Evolutionary conservation across 2,329 filamentous ascomycete species (phyloP).

Genomic region (Pestalotiopsis fici): DNA sequence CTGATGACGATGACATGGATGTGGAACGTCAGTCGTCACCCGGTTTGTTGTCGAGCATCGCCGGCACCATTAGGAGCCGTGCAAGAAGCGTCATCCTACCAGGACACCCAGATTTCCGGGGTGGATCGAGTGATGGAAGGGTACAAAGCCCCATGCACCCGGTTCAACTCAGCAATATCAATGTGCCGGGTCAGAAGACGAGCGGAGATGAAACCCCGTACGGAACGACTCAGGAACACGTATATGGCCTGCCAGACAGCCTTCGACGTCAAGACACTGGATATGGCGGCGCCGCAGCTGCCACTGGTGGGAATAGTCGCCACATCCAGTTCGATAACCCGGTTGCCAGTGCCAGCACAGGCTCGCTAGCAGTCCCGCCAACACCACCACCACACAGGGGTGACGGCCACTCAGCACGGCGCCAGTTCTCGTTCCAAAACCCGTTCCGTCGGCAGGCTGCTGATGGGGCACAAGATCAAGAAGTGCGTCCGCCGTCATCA

Average conservation of each 20-base stretch:
- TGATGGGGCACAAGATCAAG: conserved; percentile 27
- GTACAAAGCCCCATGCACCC: conserved; percentile 60
- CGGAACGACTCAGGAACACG: conserved; percentile 41
- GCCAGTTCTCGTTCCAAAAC: conserved; percentile 92
- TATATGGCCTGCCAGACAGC: conserved; percentile 49
- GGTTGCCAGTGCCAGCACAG: conserved; percentile 40
- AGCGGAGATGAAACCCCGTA: conserved; percentile 42
- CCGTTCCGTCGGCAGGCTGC: conserved; percentile 66
- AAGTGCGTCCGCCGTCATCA: conserved; percentile 22
- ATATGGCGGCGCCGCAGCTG: conserved; percentile 47
- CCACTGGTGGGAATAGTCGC: conserved; percentile 31
- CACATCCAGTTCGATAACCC: conserved; percentile 49
- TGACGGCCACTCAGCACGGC: conserved; percentile 49
- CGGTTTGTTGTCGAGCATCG: conserved; percentile 54
- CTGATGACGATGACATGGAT: conserved; percentile 58
- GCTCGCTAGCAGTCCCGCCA: conserved; percentile 40
- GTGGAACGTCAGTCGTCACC: conserved; percentile 51
- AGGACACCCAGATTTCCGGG: conserved; percentile 39
- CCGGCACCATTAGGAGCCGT: conserved; percentile 55
- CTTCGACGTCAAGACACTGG: conserved; percentile 42
- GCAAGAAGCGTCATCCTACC: conserved; percentile 41
- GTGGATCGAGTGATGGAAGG: conserved; percentile 36
- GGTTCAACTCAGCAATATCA: conserved; percentile 63
- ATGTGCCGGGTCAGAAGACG: conserved; percentile 47
- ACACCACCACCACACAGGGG: conserved; percentile 59